phyloP scores from a whole-genome alignment of 202 grass and related monocot genomes.

The Zoysia matrella region DNA sequence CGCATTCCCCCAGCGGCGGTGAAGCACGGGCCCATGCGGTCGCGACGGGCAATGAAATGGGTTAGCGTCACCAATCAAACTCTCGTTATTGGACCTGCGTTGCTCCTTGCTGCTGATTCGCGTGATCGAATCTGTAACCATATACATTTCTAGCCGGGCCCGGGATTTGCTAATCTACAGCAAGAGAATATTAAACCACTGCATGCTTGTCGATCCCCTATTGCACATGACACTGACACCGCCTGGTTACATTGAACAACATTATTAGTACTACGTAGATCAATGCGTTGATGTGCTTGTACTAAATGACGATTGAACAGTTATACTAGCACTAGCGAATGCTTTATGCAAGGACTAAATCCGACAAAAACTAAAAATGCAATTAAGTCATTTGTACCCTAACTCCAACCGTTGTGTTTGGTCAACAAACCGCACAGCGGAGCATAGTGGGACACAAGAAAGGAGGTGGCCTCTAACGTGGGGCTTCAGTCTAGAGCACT shows the following conservation, averaged over 20 bases:
- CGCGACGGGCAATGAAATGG: not conserved
- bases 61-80: not conserved
- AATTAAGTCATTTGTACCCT: too few species aligned
- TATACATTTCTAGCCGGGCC: not conserved
- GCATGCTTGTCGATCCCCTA: not conserved
- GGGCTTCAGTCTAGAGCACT: too few species aligned
- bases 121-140: not conserved
- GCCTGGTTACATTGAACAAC: not conserved
- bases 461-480: too few species aligned
- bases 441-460: too few species aligned
- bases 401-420: too few species aligned
- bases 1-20: too few species aligned
- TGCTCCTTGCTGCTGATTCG: not conserved
- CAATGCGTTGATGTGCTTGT: not conserved
- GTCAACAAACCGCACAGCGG: too few species aligned
- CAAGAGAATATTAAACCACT: not conserved
- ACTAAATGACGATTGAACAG: not conserved
- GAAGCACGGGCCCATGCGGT: too few species aligned
- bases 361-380: too few species aligned
- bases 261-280: not conserved
- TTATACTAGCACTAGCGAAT: not conserved
- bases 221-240: not conserved
- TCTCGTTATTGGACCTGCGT: not conserved
- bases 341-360: too few species aligned
- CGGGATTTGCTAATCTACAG: not conserved